phyloP scores from a whole-genome alignment of 2,329 filamentous ascomycete genomes.

The Paraconiothyrium sp. region DNA sequence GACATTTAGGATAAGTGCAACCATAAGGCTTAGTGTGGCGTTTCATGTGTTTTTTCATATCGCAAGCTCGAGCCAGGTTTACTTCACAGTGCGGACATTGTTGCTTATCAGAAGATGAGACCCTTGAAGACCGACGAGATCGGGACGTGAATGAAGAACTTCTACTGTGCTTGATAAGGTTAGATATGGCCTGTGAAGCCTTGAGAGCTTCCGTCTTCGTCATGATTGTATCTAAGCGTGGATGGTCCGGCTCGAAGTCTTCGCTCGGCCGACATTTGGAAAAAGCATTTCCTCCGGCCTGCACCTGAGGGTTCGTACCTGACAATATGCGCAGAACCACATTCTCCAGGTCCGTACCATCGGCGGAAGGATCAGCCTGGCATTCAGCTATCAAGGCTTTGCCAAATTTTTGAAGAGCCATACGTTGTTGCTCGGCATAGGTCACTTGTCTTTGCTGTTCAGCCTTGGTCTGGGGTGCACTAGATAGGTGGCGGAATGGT shows the following conservation, averaged over 20 bases:
- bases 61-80: constrained; percentile 48
- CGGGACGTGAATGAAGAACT: constrained; percentile 19
- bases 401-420: constrained; percentile 36
- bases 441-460: constrained; percentile 30
- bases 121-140: constrained; percentile 26
- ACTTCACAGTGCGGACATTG: constrained; percentile 35
- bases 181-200: constrained; percentile 35
- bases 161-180: constrained; percentile 35
- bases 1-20: constrained; percentile 77
- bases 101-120: constrained; percentile 21
- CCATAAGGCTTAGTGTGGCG: constrained; percentile 83
- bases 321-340: constrained; percentile 33
- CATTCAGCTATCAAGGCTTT: constrained; percentile 31
- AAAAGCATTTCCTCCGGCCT: background rate
- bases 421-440: constrained; percentile 42
- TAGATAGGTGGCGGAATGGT: constrained; percentile 24
- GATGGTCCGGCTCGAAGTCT: background rate
- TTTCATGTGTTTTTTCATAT: constrained; percentile 76
- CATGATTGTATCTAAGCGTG: constrained; percentile 20
- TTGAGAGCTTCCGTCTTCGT: constrained; percentile 34
- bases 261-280: constrained; percentile 6
- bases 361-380: constrained; percentile 23
- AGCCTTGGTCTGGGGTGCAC: constrained; percentile 41
- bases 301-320: constrained; percentile 17
- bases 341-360: constrained; percentile 34